Evolutionary conservation across 169 alveolate genomes (phyloP).

Genomic region (Plasmodium cynomolgi): DNA sequence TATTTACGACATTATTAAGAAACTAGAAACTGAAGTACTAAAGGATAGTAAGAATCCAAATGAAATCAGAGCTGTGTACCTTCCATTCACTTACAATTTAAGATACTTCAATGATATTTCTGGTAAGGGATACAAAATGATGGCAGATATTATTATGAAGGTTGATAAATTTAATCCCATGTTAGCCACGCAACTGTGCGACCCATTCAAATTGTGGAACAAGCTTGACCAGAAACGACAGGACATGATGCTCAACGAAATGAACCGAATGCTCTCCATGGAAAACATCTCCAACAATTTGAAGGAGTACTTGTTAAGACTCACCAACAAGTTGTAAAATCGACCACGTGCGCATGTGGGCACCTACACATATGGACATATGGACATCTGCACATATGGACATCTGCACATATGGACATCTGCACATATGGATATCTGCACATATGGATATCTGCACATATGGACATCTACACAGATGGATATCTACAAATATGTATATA

Average conservation of each 20-base stretch:
- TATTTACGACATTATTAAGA: slow-evolving; percentile 78
- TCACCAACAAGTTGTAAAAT: slow-evolving; percentile 52
- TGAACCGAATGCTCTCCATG: slow-evolving; percentile 76
- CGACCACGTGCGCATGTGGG: not conserved
- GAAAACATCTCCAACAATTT: slow-evolving; percentile 81
- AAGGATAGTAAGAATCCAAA: slow-evolving; percentile 85
- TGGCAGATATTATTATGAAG: slow-evolving; percentile 85
- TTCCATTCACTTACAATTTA: slow-evolving; percentile 84
- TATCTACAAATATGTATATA: too few relatives aligned
- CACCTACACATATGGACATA: not conserved
- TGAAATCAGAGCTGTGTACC: slow-evolving; percentile 83
- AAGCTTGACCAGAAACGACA: slow-evolving; percentile 79
- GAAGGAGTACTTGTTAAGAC: slow-evolving; percentile 80
- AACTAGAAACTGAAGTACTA: slow-evolving; percentile 75
- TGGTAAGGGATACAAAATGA: slow-evolving; percentile 88
- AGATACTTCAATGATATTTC: slow-evolving; percentile 81
- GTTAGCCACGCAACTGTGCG: slow-evolving; percentile 84
- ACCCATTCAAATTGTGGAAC: slow-evolving; percentile 79
- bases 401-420: too few relatives aligned
- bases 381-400: not conserved
- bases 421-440: too few relatives aligned
- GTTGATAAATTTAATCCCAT: slow-evolving; percentile 86
- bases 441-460: too few relatives aligned
- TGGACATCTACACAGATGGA: too few relatives aligned
- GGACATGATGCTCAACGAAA: slow-evolving; percentile 77